A percentile compares a stretch with the other conserved stretches of the same genome.
phyloP scores from a whole-genome alignment of 1,284 basidiomycete genomes.

The Apiotrichum sp. region DNA sequence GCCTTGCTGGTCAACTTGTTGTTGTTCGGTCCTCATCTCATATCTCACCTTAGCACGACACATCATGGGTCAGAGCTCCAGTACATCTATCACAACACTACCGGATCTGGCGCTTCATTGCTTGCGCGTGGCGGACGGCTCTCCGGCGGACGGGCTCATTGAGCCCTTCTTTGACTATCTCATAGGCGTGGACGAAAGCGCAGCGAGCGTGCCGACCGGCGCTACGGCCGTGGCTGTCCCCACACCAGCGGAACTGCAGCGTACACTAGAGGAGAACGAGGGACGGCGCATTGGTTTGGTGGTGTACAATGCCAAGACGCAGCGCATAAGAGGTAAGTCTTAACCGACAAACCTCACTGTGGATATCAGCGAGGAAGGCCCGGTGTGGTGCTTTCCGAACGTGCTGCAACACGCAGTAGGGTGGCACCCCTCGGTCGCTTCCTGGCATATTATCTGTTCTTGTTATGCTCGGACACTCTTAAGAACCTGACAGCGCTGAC shows the following conservation, averaged over 20 bases:
- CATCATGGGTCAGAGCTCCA: conserved; percentile 42
- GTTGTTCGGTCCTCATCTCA: too few relatives aligned
- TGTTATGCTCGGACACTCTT: background rate
- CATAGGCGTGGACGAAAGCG: conserved; percentile 70
- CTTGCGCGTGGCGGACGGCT: conserved; percentile 76
- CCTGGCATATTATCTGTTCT: too few relatives aligned
- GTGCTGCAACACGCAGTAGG: too few relatives aligned
- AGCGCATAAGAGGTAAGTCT: conserved; percentile 72
- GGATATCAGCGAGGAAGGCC: too few relatives aligned
- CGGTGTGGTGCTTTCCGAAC: too few relatives aligned
- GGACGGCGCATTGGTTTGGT: conserved; percentile 68
- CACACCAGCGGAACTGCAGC: conserved; percentile 67
- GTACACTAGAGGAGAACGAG: conserved; percentile 80
- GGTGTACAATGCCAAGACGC: conserved; percentile 86
- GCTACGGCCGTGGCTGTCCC: conserved; percentile 46
- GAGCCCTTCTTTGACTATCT: conserved; percentile 98
- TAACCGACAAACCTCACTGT: background rate
- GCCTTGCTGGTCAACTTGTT: too few relatives aligned
- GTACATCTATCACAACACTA: conserved; percentile 33
- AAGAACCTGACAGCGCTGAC: background rate
- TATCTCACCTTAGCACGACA: background rate
- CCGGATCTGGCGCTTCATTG: conserved; percentile 66
- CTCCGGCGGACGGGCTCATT: conserved; percentile 77
- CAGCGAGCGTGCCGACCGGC: background rate
- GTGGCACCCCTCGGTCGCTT: too few relatives aligned